Evolutionary conservation across 2,329 filamentous ascomycete genomes (phyloP), one percentile per base, ranked within the genome.

Genomic region (Fusarium albidum): DNA sequence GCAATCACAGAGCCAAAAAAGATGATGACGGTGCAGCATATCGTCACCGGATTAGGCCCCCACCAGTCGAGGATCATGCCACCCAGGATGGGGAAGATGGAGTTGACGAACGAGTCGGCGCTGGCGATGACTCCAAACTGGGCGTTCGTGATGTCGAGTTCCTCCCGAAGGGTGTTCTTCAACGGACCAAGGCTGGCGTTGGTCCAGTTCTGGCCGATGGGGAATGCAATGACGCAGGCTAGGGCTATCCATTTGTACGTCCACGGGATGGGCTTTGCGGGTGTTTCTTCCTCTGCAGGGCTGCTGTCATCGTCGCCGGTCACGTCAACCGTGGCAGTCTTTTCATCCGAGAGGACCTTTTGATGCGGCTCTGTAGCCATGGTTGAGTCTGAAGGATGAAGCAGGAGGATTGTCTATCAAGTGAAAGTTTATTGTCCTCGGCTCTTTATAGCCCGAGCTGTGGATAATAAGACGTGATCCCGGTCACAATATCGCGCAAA

Each of bases 41-140:
- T 35, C 9, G 61, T 64, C 12, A 64, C 55, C 10, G 52, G 28
- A 15, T 66, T 65, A 2, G 62, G 62, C 0, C 64, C 61, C 61
- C 63, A 65, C 63, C 64, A 67, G 37, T 67, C 64, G 9, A 67
- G 51, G 26, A 64, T 55, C 42, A 67, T 31, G 5, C 64, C 61
- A 1, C 63, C 63, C 3, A 64, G 9, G 8, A 65, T 66, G 12
- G 64, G 61, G 18, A 66, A 64, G n/a, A 65, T 48, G 10, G 63
- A 56, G 49, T 66, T 66, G 37, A 67, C 59, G 25, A 67, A 65
- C 9, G 64, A 47, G 34, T 67, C 64, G 9, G 64, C 63, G 37
- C 59, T 66, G 51, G 46, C 49, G 18, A 66, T 64, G 17, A 67
- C 63, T n/a, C 61, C 64, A 37, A 66, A 65, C 34, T 66, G 64